Evolutionary conservation across 2,329 filamentous ascomycete genomes (phyloP), one percentile per base, ranked within the genome.

Genomic region (Epichloe hybrida): DNA sequence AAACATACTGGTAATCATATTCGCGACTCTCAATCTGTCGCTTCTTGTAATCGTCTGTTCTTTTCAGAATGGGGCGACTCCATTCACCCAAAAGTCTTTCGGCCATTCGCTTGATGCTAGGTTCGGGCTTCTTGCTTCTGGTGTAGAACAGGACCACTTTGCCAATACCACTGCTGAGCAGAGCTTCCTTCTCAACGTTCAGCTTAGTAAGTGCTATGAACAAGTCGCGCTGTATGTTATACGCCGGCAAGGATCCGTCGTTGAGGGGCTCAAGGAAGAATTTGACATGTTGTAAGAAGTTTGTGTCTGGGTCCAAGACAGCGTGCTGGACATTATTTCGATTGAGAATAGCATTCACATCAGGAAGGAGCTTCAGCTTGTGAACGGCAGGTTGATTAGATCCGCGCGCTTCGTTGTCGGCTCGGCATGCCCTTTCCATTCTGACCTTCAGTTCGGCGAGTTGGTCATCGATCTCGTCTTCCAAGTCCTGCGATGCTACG

Each of bases 111-210:
- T 96, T 96, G 73, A 98, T 96, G 54, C 76, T 78, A 4, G 84
- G 74, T 68, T 97, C 88, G 1, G 90, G 86, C 57, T 88, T 84
- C 72, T 90, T 94, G 73, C 87, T 95, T 69, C 90, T 90, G 48
- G 90, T 96, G 70, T 98, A 98, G 72, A 96, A 98, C 55, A 95
- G 80, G 49, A 96, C 85, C 46, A 98, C 88, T 66, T 96, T 96
- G 63, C 93, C 93, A 56, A 98, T 93, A 20, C 91, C 90, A 59
- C 88, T 95, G 57, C 89, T 90, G 21, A 94, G 77, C 13, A 98
- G 76, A 2, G 85, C 79, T 60, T 97, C 93, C 64, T 96, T 96
- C 64, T 89, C 86, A 57, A 97, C 88, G 5, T 88, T 89, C 5
- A 97, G 76, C 60, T 81, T 83, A 17, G 77, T 79, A 38, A 98